Conservation (phyloP, 2,329 filamentous ascomycete species). For the Cordyceps cateniannulata region DNA sequence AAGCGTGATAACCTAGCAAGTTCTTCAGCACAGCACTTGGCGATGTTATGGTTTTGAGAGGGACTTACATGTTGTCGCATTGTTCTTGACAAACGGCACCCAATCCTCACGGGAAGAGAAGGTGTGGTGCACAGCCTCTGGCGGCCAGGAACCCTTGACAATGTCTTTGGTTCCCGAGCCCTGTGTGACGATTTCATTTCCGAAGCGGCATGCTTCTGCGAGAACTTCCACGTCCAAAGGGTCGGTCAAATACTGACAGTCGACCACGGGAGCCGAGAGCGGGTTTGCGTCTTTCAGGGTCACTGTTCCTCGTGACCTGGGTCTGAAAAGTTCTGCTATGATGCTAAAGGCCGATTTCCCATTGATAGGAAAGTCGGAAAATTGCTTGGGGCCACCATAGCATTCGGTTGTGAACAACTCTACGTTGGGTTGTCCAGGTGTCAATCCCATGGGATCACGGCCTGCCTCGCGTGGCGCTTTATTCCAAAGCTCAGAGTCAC, state of each 20-base stretch:
- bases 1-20: slow-evolving; percentile 44
- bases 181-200: slow-evolving; percentile 53
- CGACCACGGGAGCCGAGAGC: slow-evolving; percentile 45
- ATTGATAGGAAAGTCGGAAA: slow-evolving; percentile 44
- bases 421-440: slow-evolving; percentile 49
- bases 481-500: slow-evolving; percentile 48
- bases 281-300: slow-evolving; percentile 42
- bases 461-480: slow-evolving; percentile 39
- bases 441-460: slow-evolving; percentile 58
- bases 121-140: slow-evolving; percentile 42
- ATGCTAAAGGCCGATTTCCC: slow-evolving; percentile 51
- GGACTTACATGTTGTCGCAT: slow-evolving; percentile 53
- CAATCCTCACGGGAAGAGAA: slow-evolving; percentile 50
- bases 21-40: background rate
- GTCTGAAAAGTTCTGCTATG: slow-evolving; percentile 50
- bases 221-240: slow-evolving; percentile 53
- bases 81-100: slow-evolving; percentile 48
- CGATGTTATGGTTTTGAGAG: no score
- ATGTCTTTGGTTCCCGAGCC: slow-evolving; percentile 52
- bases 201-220: slow-evolving; percentile 50
- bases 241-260: slow-evolving; percentile 53
- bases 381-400: slow-evolving; percentile 55
- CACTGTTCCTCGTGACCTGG: slow-evolving; percentile 50
- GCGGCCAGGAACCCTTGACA: slow-evolving; percentile 55
- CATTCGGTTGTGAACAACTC: slow-evolving; percentile 59